Evolutionary conservation across 2,329 filamentous ascomycete species (phyloP).

Genomic region (Westerdykella aurantiaca): DNA sequence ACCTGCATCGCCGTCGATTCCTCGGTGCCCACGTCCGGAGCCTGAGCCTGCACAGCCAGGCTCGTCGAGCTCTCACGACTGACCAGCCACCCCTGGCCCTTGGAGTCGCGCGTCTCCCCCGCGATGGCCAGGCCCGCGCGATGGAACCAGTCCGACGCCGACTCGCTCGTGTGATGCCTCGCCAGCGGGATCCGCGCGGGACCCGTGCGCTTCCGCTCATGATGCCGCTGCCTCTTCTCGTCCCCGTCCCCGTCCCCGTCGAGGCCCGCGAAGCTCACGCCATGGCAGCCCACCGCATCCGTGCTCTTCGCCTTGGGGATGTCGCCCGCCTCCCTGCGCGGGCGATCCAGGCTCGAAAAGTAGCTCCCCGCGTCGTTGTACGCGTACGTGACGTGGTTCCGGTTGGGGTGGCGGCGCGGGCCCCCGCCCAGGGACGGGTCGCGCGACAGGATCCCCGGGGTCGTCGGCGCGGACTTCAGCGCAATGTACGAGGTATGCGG

Average conservation of each 20-base stretch:
- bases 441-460: constrained; percentile 44
- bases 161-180: constrained; percentile 26
- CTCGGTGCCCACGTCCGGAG: constrained; percentile 15
- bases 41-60: constrained; percentile 36
- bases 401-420: constrained; percentile 31
- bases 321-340: constrained; percentile 22
- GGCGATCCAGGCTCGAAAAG: constrained; percentile 21
- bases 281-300: constrained; percentile 28
- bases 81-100: constrained; percentile 58
- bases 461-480: constrained; percentile 44
- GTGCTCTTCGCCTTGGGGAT: constrained; percentile 46
- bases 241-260: constrained; percentile 13
- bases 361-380: constrained; percentile 23
- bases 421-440: constrained; percentile 33
- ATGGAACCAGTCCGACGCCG: constrained; percentile 52
- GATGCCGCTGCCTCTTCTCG: constrained; percentile 13
- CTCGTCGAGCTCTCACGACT: constrained; percentile 53
- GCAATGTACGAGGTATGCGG: constrained; percentile 44
- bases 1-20: neutral
- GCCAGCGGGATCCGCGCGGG: constrained; percentile 3
- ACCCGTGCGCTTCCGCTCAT: neutral
- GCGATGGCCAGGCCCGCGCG: constrained; percentile 54
- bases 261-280: constrained; percentile 24
- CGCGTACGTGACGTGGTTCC: constrained; percentile 13
- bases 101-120: constrained; percentile 53